Conservation (phyloP, 2,329 filamentous ascomycete species). For the Monascus ruber region DNA sequence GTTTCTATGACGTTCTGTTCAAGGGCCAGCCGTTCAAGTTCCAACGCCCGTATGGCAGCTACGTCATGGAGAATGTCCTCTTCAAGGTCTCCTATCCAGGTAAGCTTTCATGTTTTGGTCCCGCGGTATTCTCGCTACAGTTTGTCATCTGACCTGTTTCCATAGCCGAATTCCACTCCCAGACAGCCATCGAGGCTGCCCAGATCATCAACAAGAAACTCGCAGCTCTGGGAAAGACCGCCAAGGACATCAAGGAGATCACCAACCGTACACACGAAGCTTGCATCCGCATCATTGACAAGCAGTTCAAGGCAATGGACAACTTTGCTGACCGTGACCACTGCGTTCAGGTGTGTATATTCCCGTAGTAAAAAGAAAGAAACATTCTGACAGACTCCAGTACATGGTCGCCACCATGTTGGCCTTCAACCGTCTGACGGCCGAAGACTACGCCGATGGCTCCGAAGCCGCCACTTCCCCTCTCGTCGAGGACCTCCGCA, state of each 20-base stretch:
- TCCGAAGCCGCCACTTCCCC: slow-evolving; percentile 82
- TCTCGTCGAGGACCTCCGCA: slow-evolving; percentile 79
- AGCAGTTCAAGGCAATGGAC: slow-evolving; percentile 99
- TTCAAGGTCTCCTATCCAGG: slow-evolving; percentile 99
- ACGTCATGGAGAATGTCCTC: slow-evolving; percentile 99
- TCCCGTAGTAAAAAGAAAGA: background rate
- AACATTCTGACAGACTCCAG: slow-evolving; percentile 20
- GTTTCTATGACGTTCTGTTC: slow-evolving; percentile 98
- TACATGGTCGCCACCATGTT: slow-evolving; percentile 99
- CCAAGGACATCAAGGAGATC: slow-evolving; percentile 84
- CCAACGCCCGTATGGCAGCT: slow-evolving; percentile 91
- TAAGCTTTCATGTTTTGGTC: slow-evolving; percentile 30
- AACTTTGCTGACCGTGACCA: slow-evolving; percentile 99
- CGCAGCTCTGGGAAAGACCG: slow-evolving; percentile 73
- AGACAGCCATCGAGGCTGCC: slow-evolving; percentile 92
- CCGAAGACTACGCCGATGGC: slow-evolving; percentile 86
- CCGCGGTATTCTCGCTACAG: slow-evolving; percentile 10
- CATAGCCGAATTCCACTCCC: slow-evolving; percentile 88
- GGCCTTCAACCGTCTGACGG: slow-evolving; percentile 83
- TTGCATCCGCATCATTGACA: slow-evolving; percentile 98
- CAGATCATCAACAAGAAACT: slow-evolving; percentile 79
- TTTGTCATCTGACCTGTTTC: slow-evolving; percentile 1
- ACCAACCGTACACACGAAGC: slow-evolving; percentile 96
- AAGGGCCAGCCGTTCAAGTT: slow-evolving; percentile 93
- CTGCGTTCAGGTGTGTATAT: slow-evolving; percentile 64